These are phyloP conservation scores for Picochlorum sp. DNA, from an alignment of 139 green algal genomes.

Conservation along the genomic window DNA sequence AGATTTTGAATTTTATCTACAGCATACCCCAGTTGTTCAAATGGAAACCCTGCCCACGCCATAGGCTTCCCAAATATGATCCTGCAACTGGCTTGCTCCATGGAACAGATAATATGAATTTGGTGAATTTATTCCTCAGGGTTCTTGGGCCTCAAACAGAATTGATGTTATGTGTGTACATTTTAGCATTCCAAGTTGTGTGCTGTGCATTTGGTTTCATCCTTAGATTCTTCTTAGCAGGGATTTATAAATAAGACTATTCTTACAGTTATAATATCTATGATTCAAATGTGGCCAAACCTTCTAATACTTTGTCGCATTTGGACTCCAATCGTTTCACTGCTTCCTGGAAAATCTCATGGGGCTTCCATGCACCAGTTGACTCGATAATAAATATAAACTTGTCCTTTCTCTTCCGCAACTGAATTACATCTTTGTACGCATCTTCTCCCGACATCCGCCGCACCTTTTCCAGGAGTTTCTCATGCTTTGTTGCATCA, in stretches of 20 bases:
- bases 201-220: constrained; percentile 60
- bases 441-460: constrained; percentile 42
- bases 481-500: constrained; percentile 32
- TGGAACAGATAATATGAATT: constrained; percentile 81
- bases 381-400: constrained; percentile 98
- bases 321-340: constrained; percentile 68
- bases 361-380: constrained; percentile 61
- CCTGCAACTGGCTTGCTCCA: constrained; percentile 63
- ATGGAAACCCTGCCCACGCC: constrained; percentile 86
- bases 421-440: constrained; percentile 48
- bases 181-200: constrained; percentile 74
- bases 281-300: constrained; percentile 26
- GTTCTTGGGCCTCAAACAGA: constrained; percentile 75
- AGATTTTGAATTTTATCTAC: constrained; percentile 98
- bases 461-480: constrained; percentile 57
- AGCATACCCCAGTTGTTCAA: constrained; percentile 93
- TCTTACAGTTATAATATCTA: not conserved
- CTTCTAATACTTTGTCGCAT: constrained; percentile 53
- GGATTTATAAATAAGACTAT: constrained; percentile 58
- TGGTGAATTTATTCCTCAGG: constrained; percentile 89
- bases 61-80: constrained; percentile 87
- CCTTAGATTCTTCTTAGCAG: constrained; percentile 41
- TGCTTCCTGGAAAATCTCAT: constrained; percentile 62
- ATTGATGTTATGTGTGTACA: constrained; percentile 65
- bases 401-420: constrained; percentile 85